Evolutionary conservation across 768 basidiomycete species (phyloP), one percentile per base, ranked within the genome.

Genomic region (Tricholoma hemisulphureum): DNA sequence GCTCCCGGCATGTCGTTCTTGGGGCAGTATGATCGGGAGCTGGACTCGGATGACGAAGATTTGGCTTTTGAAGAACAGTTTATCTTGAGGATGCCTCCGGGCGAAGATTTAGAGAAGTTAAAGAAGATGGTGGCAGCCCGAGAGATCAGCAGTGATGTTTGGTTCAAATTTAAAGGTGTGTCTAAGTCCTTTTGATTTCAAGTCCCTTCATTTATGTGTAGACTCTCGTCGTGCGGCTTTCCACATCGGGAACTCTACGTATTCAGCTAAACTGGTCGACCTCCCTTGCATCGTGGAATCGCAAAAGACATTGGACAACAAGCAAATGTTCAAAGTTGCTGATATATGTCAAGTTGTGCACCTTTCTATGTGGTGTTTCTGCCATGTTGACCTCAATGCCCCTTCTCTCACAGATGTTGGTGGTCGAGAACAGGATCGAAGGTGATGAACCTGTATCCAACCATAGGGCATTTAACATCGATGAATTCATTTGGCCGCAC

Each of bases 291-390:
- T 99, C 52, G 80, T 95, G 61, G 97, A 99, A 68, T 85, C 92
- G 11, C 95, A 98, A 72, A 98, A 98, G 79, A 94, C 96, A 2
- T 73, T 96, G 51, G 97, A 98, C 73, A 91, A 88, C 70, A 94
- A 95, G 70, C 94, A 97, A 67, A 89, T 97, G 85, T 97, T 98
- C 80, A 99, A 99, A 73, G 92, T 95, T 6, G 95, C 95, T 35
- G 97, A 99, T 70, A 96, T 99, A 75, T 96, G 92, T 76, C 95
- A 97, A 84, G 93, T 94, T 64, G 64, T 65, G 61, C 57, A 51
- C 32, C 49, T 48, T 3, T 54, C 45, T 6, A 20, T 53, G 20
- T n/a, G 23, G 24, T 46, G 48, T 50, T 39, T n/a, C 58, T 49
- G 51, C 59, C 1, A 60, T 24, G 43, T 46, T 55, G 21, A 24